phyloP scores from a whole-genome alignment of 2,329 filamentous ascomycete species.

The Microthyrium microscopicum region DNA sequence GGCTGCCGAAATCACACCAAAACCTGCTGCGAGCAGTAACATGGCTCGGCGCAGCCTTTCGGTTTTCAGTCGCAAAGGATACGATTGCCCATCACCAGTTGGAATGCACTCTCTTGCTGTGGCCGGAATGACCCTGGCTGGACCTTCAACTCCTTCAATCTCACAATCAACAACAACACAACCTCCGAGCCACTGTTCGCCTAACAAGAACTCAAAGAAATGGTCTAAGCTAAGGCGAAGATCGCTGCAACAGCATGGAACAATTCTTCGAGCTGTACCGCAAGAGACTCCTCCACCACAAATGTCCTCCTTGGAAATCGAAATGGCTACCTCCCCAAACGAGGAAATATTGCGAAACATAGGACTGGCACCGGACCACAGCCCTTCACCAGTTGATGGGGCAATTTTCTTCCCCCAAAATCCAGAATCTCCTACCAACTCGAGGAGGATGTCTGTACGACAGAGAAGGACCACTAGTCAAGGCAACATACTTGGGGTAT shows the following conservation, averaged over 20 bases:
- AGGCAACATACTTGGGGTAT: constrained; percentile 22
- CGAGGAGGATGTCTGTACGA: too few relatives aligned
- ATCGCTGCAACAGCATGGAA: constrained; percentile 11
- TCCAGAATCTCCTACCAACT: too few relatives aligned
- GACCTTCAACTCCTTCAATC: constrained; percentile 5
- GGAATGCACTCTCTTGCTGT: constrained; percentile 8
- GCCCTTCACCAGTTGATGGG: too few relatives aligned
- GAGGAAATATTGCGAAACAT: constrained; percentile 22
- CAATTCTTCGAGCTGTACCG: constrained; percentile 21
- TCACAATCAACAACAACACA: constrained; percentile 9
- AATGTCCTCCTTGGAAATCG: constrained; percentile 18
- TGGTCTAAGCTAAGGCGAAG: constrained; percentile 3
- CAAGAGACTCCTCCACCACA: constrained; percentile 4
- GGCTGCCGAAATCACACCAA: not conserved
- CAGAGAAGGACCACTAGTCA: not conserved
- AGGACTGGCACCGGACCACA: constrained; percentile 12
- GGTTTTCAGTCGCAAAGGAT: constrained; percentile 32
- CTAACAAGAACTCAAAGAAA: constrained; percentile 4
- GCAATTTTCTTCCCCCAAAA: too few relatives aligned
- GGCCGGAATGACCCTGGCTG: constrained; percentile 7
- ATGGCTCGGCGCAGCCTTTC: constrained; percentile 34
- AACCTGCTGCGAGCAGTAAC: constrained; percentile 2
- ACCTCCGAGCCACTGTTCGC: too few relatives aligned
- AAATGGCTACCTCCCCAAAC: constrained; percentile 24
- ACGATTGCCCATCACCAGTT: constrained; percentile 9